Evolutionary conservation across 2,329 filamentous ascomycete genomes (phyloP).

Genomic region (Diaporthe sp.): DNA sequence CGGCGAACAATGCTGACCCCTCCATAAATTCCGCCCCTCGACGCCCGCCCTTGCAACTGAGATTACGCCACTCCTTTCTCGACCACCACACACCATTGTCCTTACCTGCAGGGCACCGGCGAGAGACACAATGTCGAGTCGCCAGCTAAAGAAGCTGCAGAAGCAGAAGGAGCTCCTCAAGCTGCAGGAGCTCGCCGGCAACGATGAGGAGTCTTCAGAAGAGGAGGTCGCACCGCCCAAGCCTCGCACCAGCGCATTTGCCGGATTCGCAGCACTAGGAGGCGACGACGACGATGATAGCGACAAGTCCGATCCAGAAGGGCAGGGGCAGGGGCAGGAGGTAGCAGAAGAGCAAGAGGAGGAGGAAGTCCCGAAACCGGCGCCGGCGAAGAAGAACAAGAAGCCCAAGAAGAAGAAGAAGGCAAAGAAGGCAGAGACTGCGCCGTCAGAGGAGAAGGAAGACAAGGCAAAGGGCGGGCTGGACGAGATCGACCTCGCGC

Average conservation of each 20-base stretch:
- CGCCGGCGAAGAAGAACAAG: slow-evolving; percentile 54
- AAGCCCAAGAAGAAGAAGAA: slow-evolving; percentile 55
- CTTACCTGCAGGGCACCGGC: not conserved
- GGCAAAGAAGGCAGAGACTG: slow-evolving; percentile 56
- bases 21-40: slow-evolving; percentile 21
- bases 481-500: slow-evolving; percentile 70
- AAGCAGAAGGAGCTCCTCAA: slow-evolving; percentile 62
- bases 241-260: slow-evolving; percentile 63
- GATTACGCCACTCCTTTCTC: not conserved
- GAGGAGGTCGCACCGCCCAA: slow-evolving; percentile 53
- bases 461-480: slow-evolving; percentile 48
- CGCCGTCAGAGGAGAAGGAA: slow-evolving; percentile 38
- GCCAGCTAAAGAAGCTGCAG: slow-evolving; percentile 67
- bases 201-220: slow-evolving; percentile 44
- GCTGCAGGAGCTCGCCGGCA: slow-evolving; percentile 42
- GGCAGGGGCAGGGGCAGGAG: slow-evolving; percentile 33
- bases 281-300: slow-evolving; percentile 54
- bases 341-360: slow-evolving; percentile 43
- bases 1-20: slow-evolving; percentile 32
- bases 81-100: not conserved
- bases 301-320: slow-evolving; percentile 41
- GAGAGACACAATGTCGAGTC: slow-evolving; percentile 61
- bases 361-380: slow-evolving; percentile 41
- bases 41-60: too few relatives aligned
- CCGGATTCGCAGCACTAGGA: slow-evolving; percentile 64